Conservation (phyloP, 331 rosid species). For the Malus hybrid region DNA sequence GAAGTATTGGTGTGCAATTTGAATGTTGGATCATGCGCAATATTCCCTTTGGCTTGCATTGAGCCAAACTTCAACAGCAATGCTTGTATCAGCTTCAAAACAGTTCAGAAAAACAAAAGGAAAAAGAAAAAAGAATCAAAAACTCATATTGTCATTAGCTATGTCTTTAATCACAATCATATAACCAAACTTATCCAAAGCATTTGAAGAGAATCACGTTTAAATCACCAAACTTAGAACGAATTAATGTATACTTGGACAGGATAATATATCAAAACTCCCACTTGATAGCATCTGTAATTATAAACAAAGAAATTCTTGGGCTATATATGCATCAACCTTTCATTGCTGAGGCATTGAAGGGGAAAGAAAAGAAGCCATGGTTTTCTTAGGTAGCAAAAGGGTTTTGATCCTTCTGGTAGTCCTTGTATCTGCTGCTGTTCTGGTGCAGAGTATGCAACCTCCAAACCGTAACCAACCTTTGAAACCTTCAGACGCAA, state of each 20-base stretch:
- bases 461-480: neutral
- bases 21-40: neutral
- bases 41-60: neutral
- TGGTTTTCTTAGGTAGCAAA: constrained; percentile 22
- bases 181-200: constrained; percentile 1
- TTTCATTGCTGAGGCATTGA: neutral
- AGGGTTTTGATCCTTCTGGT: constrained; percentile 6
- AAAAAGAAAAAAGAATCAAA: neutral
- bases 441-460: constrained; percentile 6
- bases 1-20: neutral
- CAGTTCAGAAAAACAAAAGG: neutral
- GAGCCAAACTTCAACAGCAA: neutral
- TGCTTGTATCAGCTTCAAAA: neutral
- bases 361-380: constrained; percentile 5
- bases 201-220: constrained; percentile 11
- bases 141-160: neutral
- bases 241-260: neutral
- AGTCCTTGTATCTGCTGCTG: constrained; percentile 22
- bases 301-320: constrained; percentile 10
- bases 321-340: neutral
- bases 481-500: neutral
- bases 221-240: neutral
- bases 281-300: constrained; percentile 11
- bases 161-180: neutral
- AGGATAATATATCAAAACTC: neutral